Percentiles rank a stretch among this genome's conserved stretches.
Conservation (phyloP, 345 rosid genomes). For the Kernera saxatilis region DNA sequence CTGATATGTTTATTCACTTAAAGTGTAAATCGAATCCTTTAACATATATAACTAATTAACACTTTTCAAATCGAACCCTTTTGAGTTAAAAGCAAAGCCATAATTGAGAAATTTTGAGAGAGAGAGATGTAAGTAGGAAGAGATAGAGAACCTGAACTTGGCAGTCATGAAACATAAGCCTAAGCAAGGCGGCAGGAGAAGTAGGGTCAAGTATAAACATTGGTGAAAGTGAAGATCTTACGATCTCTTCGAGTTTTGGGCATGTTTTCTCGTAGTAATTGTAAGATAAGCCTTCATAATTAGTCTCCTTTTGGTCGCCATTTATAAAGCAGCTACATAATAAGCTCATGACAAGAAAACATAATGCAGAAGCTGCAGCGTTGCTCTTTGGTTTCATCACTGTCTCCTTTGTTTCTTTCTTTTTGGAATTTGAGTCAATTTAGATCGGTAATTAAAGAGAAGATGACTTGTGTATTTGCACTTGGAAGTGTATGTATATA, state of each 20-base stretch:
- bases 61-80: background rate
- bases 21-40: background rate
- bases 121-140: background rate
- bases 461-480: background rate
- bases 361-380: conserved; percentile 8
- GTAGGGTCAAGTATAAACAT: conserved; percentile 37
- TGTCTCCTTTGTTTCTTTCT: background rate
- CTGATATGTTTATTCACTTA: background rate
- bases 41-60: background rate
- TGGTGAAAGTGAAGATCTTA: conserved; percentile 30
- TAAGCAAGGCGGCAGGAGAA: conserved; percentile 39
- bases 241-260: conserved; percentile 38
- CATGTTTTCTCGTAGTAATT: conserved; percentile 39
- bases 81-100: background rate
- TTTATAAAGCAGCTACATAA: conserved; percentile 7
- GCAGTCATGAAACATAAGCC: conserved; percentile 54
- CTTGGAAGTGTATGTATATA: conserved; percentile 18
- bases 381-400: conserved; percentile 21
- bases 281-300: conserved; percentile 26
- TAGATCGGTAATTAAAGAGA: background rate
- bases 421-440: background rate
- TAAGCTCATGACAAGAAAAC: conserved; percentile 13
- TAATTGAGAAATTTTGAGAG: background rate
- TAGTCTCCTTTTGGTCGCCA: conserved; percentile 16
- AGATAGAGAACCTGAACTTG: conserved; percentile 43